These are phyloP conservation scores for Ogataea populi-albae DNA, from an alignment of 805 yeast species.

Conservation along the genomic window DNA sequence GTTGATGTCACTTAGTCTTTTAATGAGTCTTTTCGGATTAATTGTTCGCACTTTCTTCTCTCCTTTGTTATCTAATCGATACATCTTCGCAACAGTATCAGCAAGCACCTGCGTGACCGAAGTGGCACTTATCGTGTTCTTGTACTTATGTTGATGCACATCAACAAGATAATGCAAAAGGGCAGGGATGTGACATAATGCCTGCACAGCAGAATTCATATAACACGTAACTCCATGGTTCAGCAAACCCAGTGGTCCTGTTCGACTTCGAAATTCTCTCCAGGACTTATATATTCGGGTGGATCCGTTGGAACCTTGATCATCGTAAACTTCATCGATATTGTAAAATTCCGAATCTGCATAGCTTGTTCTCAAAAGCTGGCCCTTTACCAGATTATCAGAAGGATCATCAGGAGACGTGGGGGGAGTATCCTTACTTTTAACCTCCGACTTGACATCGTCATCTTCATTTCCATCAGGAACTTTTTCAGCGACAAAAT, in stretches of 20 bases:
- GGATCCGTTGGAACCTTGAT: slow-evolving; percentile 62
- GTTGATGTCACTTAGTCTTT: slow-evolving; percentile 75
- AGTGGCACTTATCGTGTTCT: slow-evolving; percentile 42
- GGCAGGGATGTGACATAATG: slow-evolving; percentile 88
- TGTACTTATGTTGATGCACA: slow-evolving; percentile 53
- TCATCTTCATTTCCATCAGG: slow-evolving; percentile 21
- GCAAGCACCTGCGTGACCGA: slow-evolving; percentile 69
- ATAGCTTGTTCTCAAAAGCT: slow-evolving; percentile 18
- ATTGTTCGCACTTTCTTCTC: slow-evolving; percentile 45
- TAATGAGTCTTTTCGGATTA: slow-evolving; percentile 73
- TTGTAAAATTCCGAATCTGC: slow-evolving; percentile 47
- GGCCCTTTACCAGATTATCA: slow-evolving; percentile 14
- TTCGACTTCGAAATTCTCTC: slow-evolving; percentile 47
- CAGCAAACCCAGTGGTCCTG: slow-evolving; percentile 69
- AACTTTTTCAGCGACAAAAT: slow-evolving; percentile 6
- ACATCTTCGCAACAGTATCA: slow-evolving; percentile 65
- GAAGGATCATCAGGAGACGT: slow-evolving; percentile 34
- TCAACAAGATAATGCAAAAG: slow-evolving; percentile 77
- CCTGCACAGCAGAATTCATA: slow-evolving; percentile 92
- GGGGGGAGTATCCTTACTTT: slow-evolving; percentile 30
- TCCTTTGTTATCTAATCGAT: slow-evolving; percentile 49
- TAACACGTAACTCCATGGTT: slow-evolving; percentile 97
- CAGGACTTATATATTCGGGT: slow-evolving; percentile 67
- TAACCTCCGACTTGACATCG: slow-evolving; percentile 16
- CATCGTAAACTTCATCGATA: slow-evolving; percentile 54